Base-by-base conservation (phyloP, 2,329 filamentous ascomycete genomes). In the Simplicillium sp. region DNA sequence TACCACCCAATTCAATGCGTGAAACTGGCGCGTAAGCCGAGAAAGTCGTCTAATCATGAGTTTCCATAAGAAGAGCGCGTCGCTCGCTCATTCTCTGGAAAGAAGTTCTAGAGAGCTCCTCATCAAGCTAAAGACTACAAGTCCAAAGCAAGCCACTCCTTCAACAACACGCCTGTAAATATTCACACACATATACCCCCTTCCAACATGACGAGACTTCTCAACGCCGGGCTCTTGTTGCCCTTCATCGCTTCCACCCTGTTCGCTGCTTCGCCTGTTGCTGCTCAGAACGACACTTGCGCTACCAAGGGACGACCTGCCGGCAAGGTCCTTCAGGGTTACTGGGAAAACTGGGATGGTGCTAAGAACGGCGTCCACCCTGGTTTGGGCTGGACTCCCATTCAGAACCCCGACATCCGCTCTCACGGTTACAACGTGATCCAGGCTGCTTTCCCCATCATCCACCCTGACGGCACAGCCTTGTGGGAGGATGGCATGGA, bases 341-440 rank as follows among this genome's bases (percentile, higher is more conserved):
- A 61, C 42, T 60, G 57, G 57, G 58, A 61, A 48, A 61, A 60
- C 45, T 61, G 58, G 58, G 57, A 61, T 41, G 57, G 57, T 28
- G 34, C 57, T 12, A 44, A 38, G 17, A 59, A 57, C 40, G 57
- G 56, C 13, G 55, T 59, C 3, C 58, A 61, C 45, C 57, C 58
- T 8, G 40, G 39, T 3, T 54, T 59, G 39, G 58, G 58, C 38
- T 61, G 57, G 57, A 58, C 53, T 11, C 52, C 55, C 2, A 60
- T 61, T 39, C 36, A 48, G 7, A 47, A 60, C 44, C 45, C 58
- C 12, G 41, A 39, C 34, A 57, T 61, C 39, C 37, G 20, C 17
- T 31, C 48, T 11, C 51, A 60, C 36, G 58, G 58, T 29, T 61
- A 61, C 48, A 61, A 61, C 36, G 58, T 61, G 11, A 53, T 59